phyloP scores from a whole-genome alignment of 2,329 filamentous ascomycete species.

The Trichophyton schoenleinii region DNA sequence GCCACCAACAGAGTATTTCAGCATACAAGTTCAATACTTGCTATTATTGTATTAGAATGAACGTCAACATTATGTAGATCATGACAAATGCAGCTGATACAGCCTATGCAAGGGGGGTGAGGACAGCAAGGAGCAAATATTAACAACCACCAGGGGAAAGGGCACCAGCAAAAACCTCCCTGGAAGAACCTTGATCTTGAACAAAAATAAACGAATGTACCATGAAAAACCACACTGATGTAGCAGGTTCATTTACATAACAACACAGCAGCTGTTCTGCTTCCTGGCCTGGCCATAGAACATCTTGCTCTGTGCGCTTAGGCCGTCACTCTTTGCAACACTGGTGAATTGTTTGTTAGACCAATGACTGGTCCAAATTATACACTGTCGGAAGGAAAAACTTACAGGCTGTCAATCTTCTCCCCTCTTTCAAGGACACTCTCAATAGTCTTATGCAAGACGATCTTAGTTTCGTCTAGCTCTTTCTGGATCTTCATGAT shows the following conservation, averaged over 20 bases:
- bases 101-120: background rate
- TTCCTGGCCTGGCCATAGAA: slow-evolving; percentile 69
- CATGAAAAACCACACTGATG: background rate
- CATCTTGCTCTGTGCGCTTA: slow-evolving; percentile 91
- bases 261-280: slow-evolving; percentile 47
- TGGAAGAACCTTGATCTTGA: background rate
- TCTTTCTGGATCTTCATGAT: slow-evolving; percentile 95
- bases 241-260: slow-evolving; percentile 33
- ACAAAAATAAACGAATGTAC: background rate
- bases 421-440: slow-evolving; percentile 66
- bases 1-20: background rate
- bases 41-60: background rate
- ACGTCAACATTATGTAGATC: background rate
- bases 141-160: background rate
- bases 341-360: background rate
- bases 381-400: background rate
- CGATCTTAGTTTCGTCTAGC: slow-evolving; percentile 93
- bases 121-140: background rate
- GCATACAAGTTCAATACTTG: background rate
- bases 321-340: slow-evolving; percentile 84
- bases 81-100: background rate
- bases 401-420: slow-evolving; percentile 73
- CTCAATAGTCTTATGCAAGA: slow-evolving; percentile 84
- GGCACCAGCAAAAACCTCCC: background rate
- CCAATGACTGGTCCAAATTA: background rate